phyloP scores from a whole-genome alignment of 129 eudicot genomes.

The Dittrichia graveolens region DNA sequence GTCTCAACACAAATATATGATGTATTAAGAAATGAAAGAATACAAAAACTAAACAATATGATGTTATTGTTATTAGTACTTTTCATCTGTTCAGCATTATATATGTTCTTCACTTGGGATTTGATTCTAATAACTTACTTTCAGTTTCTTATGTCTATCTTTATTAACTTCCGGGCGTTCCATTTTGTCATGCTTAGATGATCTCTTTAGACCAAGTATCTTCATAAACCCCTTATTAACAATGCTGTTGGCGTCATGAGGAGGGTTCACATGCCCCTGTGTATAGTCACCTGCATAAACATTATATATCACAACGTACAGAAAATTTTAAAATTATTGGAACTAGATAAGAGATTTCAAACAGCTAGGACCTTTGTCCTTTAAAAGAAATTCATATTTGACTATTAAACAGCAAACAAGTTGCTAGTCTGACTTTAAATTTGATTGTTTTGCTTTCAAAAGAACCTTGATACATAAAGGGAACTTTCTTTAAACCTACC shows the following conservation, averaged over 20 bases:
- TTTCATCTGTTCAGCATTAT: neutral
- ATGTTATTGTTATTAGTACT: no score
- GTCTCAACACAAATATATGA: no score
- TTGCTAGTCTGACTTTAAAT: neutral
- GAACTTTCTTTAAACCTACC: constrained; percentile 46
- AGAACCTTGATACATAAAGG: neutral
- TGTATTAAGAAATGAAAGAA: no score
- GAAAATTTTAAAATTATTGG: neutral
- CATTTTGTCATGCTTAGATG: constrained; percentile 48
- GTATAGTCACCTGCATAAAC: constrained; percentile 46
- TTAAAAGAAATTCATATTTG: neutral
- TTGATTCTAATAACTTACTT: constrained; percentile 48
- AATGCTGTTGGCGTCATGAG: constrained; percentile 38
- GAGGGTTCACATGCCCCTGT: constrained; percentile 30
- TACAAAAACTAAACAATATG: no score
- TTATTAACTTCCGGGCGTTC: constrained; percentile 31
- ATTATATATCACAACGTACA: neutral
- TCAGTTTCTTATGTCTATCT: constrained; percentile 54
- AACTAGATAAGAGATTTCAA: neutral
- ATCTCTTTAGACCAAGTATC: constrained; percentile 65
- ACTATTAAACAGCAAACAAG: neutral
- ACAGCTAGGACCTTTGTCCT: neutral
- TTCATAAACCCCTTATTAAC: constrained; percentile 58
- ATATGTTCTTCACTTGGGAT: neutral
- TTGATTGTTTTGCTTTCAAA: neutral